Percentiles rank a stretch among this genome's conserved stretches.
phyloP scores from a whole-genome alignment of 2,329 filamentous ascomycete species.

The Diaporthe citri region DNA sequence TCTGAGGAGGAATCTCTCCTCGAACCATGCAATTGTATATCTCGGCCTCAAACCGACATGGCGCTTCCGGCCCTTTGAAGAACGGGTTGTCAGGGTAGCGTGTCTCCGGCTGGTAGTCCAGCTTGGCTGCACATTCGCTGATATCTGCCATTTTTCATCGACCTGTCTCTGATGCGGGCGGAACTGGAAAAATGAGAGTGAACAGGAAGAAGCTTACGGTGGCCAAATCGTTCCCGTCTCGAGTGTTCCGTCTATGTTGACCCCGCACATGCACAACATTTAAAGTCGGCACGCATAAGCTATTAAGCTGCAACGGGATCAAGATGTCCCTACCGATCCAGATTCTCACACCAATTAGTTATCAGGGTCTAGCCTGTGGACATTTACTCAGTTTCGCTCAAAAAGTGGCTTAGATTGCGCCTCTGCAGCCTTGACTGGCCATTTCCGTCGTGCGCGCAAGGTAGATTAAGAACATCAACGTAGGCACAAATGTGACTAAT shows the following conservation, averaged over 20 bases:
- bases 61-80: constrained; percentile 31
- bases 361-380: background rate
- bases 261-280: constrained; percentile 6
- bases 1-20: constrained; percentile 31
- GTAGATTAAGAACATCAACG: background rate
- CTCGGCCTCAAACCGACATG: constrained; percentile 31
- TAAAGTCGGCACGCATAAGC: background rate
- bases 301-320: background rate
- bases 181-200: too few species aligned
- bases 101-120: constrained; percentile 30
- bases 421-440: too few species aligned
- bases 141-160: constrained; percentile 18
- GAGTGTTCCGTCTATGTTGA: background rate
- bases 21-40: constrained; percentile 32
- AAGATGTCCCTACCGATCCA: background rate
- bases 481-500: background rate
- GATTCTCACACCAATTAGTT: background rate
- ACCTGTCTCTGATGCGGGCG: background rate
- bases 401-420: too few species aligned
- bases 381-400: background rate
- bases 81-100: constrained; percentile 30
- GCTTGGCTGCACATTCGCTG: constrained; percentile 27
- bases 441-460: background rate
- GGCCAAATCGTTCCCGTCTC: background rate
- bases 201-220: background rate